Percentiles rank a stretch among this genome's conserved stretches.
These are phyloP conservation scores for Tubosaeta sp. DNA, from an alignment of 768 basidiomycete genomes.

Conservation along the genomic window DNA sequence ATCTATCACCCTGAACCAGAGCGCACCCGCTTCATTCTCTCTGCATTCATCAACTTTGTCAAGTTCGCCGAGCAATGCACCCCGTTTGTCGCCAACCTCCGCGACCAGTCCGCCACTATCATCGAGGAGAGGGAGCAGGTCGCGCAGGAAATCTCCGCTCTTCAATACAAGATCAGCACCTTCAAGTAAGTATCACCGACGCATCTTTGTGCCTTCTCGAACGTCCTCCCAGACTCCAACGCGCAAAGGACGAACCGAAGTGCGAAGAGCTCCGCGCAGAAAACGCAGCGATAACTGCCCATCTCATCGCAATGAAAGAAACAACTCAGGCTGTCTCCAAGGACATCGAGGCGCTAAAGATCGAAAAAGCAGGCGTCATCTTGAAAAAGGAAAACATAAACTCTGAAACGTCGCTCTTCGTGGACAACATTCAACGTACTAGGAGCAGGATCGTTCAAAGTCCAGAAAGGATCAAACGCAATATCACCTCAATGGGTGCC, in stretches of 20 bases:
- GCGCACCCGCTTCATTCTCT: conserved; percentile 71
- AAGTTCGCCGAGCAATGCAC: conserved; percentile 81
- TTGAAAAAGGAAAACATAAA: conserved; percentile 68
- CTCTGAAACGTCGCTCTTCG: conserved; percentile 52
- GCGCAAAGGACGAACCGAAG: conserved; percentile 65
- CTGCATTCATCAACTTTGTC: conserved; percentile 90
- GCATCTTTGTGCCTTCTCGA: background rate
- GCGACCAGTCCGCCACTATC: conserved; percentile 53
- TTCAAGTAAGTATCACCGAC: conserved; percentile 46
- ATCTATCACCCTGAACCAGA: conserved; percentile 67
- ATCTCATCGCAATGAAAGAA: conserved; percentile 68
- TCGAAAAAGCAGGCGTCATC: conserved; percentile 60
- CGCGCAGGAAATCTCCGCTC: conserved; percentile 41
- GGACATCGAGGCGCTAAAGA: conserved; percentile 67
- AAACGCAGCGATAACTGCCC: conserved; percentile 57
- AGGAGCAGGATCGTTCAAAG: conserved; percentile 83
- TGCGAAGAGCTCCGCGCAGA: conserved; percentile 56
- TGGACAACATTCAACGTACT: conserved; percentile 60
- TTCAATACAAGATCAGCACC: conserved; percentile 47
- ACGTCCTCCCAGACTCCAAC: conserved; percentile 44
- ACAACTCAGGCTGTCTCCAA: conserved; percentile 54
- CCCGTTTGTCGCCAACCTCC: conserved; percentile 56
- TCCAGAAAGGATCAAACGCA: conserved; percentile 83
- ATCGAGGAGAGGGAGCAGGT: conserved; percentile 61
- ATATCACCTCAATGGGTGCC: conserved; percentile 70